phyloP scores from a whole-genome alignment of 805 yeast genomes.

The Lachancea nothofagi region DNA sequence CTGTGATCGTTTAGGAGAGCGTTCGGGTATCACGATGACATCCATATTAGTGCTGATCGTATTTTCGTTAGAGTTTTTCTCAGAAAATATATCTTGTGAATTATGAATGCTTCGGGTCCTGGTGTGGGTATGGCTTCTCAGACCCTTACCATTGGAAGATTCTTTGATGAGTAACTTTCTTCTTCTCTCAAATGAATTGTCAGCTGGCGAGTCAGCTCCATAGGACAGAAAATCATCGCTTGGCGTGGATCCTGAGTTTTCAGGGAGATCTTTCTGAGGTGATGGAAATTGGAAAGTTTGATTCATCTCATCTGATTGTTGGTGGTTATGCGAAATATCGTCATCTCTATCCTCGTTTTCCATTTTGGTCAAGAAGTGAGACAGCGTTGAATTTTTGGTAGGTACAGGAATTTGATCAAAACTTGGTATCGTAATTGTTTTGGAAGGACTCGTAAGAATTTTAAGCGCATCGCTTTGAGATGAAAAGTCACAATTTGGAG shows the following conservation, averaged over 20 bases:
- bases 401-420: conserved; percentile 18
- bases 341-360: conserved; percentile 5
- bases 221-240: conserved; percentile 19
- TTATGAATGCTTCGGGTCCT: conserved; percentile 29
- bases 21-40: conserved; percentile 11
- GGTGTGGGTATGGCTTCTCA: conserved; percentile 24
- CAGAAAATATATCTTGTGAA: conserved; percentile 17
- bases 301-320: conserved; percentile 16
- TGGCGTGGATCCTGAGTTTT: background rate
- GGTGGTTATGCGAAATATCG: background rate
- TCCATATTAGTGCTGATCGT: background rate
- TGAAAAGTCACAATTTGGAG: no score
- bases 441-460: conserved; percentile 27
- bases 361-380: conserved; percentile 23
- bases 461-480: conserved; percentile 15
- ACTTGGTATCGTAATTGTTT: conserved; percentile 26
- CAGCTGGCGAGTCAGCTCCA: conserved; percentile 11
- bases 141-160: background rate
- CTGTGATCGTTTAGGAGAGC: conserved; percentile 21
- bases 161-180: conserved; percentile 15
- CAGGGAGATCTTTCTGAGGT: background rate
- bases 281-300: conserved; percentile 25
- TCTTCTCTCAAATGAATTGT: conserved; percentile 19
- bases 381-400: conserved; percentile 16
- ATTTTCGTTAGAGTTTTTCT: background rate